These are phyloP conservation scores for Thielaviopsis euricoi DNA, from an alignment of 2,329 filamentous ascomycete species.

Conservation along the genomic window DNA sequence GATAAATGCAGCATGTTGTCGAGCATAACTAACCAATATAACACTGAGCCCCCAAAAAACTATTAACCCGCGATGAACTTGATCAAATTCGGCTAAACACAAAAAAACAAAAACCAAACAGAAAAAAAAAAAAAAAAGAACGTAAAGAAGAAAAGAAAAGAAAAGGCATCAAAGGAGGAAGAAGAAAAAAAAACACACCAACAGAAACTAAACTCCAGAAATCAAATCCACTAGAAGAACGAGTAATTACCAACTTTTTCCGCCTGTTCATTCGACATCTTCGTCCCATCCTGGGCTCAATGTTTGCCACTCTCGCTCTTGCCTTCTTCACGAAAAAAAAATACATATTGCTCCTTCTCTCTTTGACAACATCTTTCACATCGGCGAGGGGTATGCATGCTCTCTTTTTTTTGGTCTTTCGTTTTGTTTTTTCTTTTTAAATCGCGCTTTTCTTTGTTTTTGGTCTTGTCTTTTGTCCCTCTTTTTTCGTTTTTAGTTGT, in stretches of 20 bases:
- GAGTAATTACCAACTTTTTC: background rate
- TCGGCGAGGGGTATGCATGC: background rate
- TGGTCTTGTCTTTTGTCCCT: too few species aligned
- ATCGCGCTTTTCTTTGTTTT: constrained; percentile 1
- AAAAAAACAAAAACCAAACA: constrained; percentile 10
- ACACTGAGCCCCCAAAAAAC: too few species aligned
- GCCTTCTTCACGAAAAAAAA: background rate
- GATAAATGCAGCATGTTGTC: too few species aligned
- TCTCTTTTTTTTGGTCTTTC: background rate
- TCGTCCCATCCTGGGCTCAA: background rate
- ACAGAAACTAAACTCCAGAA: background rate
- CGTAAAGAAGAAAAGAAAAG: constrained; percentile 7
- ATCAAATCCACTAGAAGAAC: too few species aligned
- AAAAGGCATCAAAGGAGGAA: constrained; percentile 15
- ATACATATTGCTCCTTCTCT: background rate
- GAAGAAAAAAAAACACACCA: constrained; percentile 8
- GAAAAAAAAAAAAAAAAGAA: constrained; percentile 12
- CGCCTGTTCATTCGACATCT: background rate
- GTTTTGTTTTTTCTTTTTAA: too few species aligned
- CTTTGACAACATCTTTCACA: constrained; percentile 9
- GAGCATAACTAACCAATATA: too few species aligned
- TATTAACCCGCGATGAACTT: too few species aligned
- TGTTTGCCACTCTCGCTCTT: background rate
- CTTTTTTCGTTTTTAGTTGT: background rate
- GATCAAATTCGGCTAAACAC: too few species aligned